Evolutionary conservation across 495 filamentous ascomycete species (phyloP), one percentile per base, ranked within the genome.

Genomic region (Poronia punctata): DNA sequence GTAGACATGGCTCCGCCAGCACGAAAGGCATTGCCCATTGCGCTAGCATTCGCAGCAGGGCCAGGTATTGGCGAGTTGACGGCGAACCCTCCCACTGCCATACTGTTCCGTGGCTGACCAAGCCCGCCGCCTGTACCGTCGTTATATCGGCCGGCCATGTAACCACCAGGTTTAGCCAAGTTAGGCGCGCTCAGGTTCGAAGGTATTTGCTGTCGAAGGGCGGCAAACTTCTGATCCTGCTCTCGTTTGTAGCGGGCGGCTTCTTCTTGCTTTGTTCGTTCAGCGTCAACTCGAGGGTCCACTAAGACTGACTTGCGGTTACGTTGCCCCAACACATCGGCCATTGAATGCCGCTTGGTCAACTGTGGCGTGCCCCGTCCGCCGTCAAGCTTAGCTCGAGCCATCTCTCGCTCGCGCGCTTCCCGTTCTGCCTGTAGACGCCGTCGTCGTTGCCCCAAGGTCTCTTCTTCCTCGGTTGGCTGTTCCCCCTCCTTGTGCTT

Each of bases 361-460:
- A 56, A 43, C 18, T 45, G 52, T 16, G 40, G 17, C 20, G 31
- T 27, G 15, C 5, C 10, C 17, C 19, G 14, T 7, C 35, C 49
- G 19, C 46, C 52, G 28, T 27, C 37, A 14, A 42, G 43, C 8
- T 40, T 28, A 5, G 20, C 30, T 19, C 22, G 27, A 16, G 49
- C 46, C 52, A 68, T 62, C 60, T 72, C 66, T 16, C 63, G 61
- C 23, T 65, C 70, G 23, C 65, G 64, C 3, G 75, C 73, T 44
- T 80, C 71, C 8, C 71, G 71, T 61, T 90, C 84, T 30, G 74
- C 79, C 58, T 88, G 84, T 1, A 98, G 72, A 10, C 92, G 78
- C 43, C 71, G 77, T 3, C 88, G 80, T 6, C 90, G 80, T 55
- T 97, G 87, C 9, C 80, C 92, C 2, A 98, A 74, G 0, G 89